These are phyloP conservation scores for Podosphaera xanthii DNA, from an alignment of 2,329 filamentous ascomycete genomes.

Conservation along the genomic window DNA sequence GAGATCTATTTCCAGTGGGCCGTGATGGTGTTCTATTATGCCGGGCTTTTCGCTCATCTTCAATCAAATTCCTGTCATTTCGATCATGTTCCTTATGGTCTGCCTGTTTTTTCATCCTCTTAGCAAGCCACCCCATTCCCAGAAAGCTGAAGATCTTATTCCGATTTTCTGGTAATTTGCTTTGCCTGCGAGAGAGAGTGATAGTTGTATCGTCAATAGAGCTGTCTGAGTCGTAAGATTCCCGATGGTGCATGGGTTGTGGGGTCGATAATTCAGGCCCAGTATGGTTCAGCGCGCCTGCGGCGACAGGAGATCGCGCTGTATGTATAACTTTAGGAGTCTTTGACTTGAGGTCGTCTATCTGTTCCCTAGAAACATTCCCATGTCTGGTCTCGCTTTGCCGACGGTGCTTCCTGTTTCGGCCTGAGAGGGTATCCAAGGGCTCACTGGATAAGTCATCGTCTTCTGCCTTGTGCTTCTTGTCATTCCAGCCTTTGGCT, in stretches of 20 bases:
- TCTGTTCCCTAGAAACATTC: conserved; percentile 5
- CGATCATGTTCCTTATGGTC: conserved; percentile 20
- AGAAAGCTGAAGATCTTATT: conserved; percentile 33
- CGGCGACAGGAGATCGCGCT: conserved; percentile 21
- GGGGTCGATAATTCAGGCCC: conserved; percentile 18
- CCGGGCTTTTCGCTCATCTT: conserved; percentile 38
- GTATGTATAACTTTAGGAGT: conserved; percentile 23
- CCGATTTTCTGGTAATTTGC: conserved; percentile 19
- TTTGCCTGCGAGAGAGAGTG: conserved; percentile 35
- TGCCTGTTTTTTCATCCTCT: conserved; percentile 35
- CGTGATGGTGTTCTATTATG: conserved; percentile 25
- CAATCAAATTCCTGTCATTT: conserved; percentile 19
- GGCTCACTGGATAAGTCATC: conserved; percentile 42
- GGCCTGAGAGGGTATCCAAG: conserved; percentile 33
- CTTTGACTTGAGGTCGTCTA: conserved; percentile 17
- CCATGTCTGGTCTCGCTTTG: conserved; percentile 25
- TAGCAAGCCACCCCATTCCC: conserved; percentile 45
- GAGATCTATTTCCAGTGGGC: conserved; percentile 42
- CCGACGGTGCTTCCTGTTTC: conserved; percentile 18
- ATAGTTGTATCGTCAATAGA: conserved; percentile 30
- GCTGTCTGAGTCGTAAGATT: conserved; percentile 31
- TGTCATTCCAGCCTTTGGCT: conserved; percentile 33
- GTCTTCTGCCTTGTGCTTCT: conserved; percentile 23
- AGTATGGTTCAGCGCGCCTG: conserved; percentile 24
- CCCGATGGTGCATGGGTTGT: conserved; percentile 21